Evolutionary conservation across 1,284 basidiomycete genomes (phyloP), one percentile per base, ranked within the genome.

Genomic region (Xerocomus nothofagi): DNA sequence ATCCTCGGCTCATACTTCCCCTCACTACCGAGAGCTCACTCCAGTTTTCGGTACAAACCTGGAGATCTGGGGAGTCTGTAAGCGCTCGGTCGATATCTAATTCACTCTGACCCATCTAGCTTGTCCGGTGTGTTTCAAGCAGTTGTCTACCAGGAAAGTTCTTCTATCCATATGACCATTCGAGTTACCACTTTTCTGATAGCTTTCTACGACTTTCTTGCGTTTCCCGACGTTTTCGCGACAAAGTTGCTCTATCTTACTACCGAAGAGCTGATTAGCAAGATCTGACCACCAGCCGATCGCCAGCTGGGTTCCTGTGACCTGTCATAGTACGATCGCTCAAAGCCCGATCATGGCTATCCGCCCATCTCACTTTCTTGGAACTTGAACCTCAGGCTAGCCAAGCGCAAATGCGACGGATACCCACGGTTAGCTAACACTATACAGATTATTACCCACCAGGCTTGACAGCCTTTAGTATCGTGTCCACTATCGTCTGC

Each of bases 141-240:
- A 8, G 76, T 78, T 0, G 80, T 88, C 6, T 83, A 84, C 55
- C 74, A 71, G 81, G 80, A 57, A 45, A 61, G 39, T 5, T 17
- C 11, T 23, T 36, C 9, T 30, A 10, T 38, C 32, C 21, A 3
- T 18, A 18, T 21, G 17, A 15, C 24, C 2, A 15, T 9, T 11
- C n/a, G n/a, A n/a, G n/a, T n/a, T n/a, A 86, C 89, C 44, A 88
- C 86, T 2, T 65, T 89, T 7, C 84, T 85, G 0, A 82, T 87
- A 49, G 84, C 87, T 0, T 57, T 87, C 4, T 88, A 89, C 59
- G 87, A 87, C 0, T 87, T 86, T 57, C 57, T 85, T 21, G 71
- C 86, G 20, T 89, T 91, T 59, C 88, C 88, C 10, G 83, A 88
- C 59, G 75, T 84, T 10, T 87, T 86, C 0, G 71, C 75, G 4